Base-by-base conservation (phyloP, 345 rosid genomes). In the Noccaea caerulescens region DNA sequence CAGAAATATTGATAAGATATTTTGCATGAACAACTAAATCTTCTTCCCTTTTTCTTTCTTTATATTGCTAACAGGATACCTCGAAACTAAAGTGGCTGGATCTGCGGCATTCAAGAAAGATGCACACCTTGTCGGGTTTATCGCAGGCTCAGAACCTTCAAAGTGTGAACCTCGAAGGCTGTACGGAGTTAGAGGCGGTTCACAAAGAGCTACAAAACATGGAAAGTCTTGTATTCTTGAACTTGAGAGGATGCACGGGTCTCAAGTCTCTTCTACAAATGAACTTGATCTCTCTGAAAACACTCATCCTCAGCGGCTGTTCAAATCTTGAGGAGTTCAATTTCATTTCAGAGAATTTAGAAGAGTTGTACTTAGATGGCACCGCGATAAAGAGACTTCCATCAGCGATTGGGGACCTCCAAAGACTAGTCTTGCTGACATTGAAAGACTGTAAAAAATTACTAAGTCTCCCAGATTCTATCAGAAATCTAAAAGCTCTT, bases 301-400 rank as follows among this genome's bases (percentile, higher is more conserved):
- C 62, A 32, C 64, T 53, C 37, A 66, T 38, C 62, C 75, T 46
- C 9, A 73, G 23, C 23, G 56, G 54, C 2, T 82, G 83, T 71
- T 41, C 33, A 25, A 71, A 11, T 4, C 4, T 79, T 33, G 8
- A 23, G 13, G 47, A 4, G 8, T 72, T 79, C 27, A 50, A 58
- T 8, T n/a, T 60, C 25, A 54, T 79, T 12, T 32, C 62, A 10
- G 4, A 59, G 0, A 55, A 55, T 52, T 43, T 80, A 9, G 3
- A 59, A 16, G 9, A 45, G 4, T 41, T 76, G 6, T 2, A 30
- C 43, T 50, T 76, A 10, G 60, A 30, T 34, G 79, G 64, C 3
- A 65, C 74, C 0, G 51, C 63, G 3, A 69, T 80, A 6, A n/a
- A 16, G 10, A 60, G 39, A 34, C 54, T 80, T 33, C 75, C 75